Base-by-base conservation (phyloP, 371 early-diverging fungal genomes). In the Mucor mucedo region DNA sequence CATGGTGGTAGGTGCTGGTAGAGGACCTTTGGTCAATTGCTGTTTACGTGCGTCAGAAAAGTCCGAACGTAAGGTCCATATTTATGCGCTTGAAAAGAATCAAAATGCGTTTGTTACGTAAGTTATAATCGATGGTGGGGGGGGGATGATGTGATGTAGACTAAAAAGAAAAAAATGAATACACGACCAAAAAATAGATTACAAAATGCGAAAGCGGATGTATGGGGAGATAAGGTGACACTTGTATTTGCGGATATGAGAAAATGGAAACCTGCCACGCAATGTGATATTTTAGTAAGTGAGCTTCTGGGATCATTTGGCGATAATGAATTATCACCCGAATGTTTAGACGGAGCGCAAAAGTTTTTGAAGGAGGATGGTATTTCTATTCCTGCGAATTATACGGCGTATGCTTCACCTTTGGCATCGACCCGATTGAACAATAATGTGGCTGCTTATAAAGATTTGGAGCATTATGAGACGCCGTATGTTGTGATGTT, bases 261-360 rank as follows among this genome's bases (percentile, higher is more conserved):
- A 49, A 76, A 80, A 61, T 95, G 92, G 93, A 82, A 72, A n/a
- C 85, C 93, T 0, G 82, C 89, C 1, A 86, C 87, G 57, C 83
- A 91, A 82, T 92, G 91, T 30, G 97, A 95, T 76, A 92, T 97
- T 39, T 76, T 96, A 29, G 93, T 95, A 28, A 93, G 93, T 63
- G 96, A 97, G 74, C 82, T 97, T 4, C 78, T 97, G 35, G 95
- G 96, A 4, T 96, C 96, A 10, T 94, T 97, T 84, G 97, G 96
- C 52, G 97, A 98, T 76, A 98, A 98, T 74, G 98, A 98, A 72
- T 86, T 97, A 4, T 93, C 96, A 2, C 98, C 98, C 3, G 98
- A 98, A 76, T 98, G 98, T 71, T 77, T 98, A 27, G 95, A 94
- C 71, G 97, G 94, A 8, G 97, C 95, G 6, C 93, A 93, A 65